Evolutionary conservation across 495 filamentous ascomycete genomes (phyloP), one percentile per base, ranked within the genome.

Genomic region (Elasticomyces elasticus): DNA sequence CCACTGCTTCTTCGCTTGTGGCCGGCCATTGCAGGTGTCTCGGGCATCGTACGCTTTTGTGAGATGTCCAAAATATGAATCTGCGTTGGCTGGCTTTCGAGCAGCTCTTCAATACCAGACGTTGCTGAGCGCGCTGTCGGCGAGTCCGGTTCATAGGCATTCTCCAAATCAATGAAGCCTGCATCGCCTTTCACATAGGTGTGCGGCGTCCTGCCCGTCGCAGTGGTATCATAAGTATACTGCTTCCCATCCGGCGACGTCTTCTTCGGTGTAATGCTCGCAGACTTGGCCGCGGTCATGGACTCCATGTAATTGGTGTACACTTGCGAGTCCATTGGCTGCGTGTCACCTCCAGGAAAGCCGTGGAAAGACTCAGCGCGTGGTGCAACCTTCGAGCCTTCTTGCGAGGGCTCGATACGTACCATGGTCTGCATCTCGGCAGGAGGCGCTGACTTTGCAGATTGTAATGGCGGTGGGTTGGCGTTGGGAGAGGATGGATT

Each of bases 261-360:
- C 22, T 49, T 40, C n/a, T 40, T 40, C 40, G 17, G 15, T n/a
- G 20, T 46, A 42, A 31, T 31, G 37, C 45, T 59, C n/a, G 28
- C 38, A 11, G 37, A 56, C 51, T 50, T 67, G 2, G 66, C 53
- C 17, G 20, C 7, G 20, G 43, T 28, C 54, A 58, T 51, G 13
- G 59, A 62, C 37, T 57, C 54, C 9, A 10, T 44, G 43, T 56
- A 65, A 22, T 67, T 28, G 51, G 55, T 62, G 52, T 68, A 70
- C 12, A 72, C 61, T 61, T 72, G 69, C 25, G 63, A 63, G 48
- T 68, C 65, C 61, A 63, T 64, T 9, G 63, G 59, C 54, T 72
- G 69, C 12, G 69, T 72, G 58, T 70, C 67, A 12, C 69, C 69
- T 20, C 56, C 64, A 12, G 45, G 23, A 17, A 49, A 61, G n/a